phyloP scores from a whole-genome alignment of 1,284 basidiomycete species.

The Stygiomarasmius scandens region DNA sequence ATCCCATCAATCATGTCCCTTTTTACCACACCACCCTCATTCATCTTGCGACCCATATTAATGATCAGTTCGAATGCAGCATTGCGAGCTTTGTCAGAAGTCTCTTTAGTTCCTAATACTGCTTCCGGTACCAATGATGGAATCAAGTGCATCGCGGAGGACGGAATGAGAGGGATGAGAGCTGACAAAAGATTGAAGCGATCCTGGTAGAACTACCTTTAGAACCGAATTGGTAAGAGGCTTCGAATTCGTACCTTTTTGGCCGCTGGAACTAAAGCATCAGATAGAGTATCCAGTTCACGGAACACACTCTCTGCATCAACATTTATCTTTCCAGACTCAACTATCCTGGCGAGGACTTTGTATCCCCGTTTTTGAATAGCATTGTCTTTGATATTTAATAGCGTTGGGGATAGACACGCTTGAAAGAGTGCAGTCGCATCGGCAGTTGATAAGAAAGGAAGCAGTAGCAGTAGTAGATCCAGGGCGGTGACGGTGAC shows the following conservation, averaged over 20 bases:
- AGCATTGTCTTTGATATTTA: constrained; percentile 78
- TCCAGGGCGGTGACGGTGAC: constrained; percentile 86
- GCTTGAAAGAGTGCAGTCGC: constrained; percentile 66
- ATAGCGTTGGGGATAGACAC: constrained; percentile 60
- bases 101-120: constrained; percentile 97
- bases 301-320: constrained; percentile 65
- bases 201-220: constrained; percentile 58
- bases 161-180: constrained; percentile 75
- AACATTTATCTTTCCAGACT: constrained; percentile 57
- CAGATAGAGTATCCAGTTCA: constrained; percentile 64
- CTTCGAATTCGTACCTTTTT: constrained; percentile 67
- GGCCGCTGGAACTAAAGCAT: constrained; percentile 79
- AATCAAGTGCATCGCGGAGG: constrained; percentile 80
- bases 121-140: constrained; percentile 93
- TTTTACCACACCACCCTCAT: constrained; percentile 82
- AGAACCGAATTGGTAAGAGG: constrained; percentile 2
- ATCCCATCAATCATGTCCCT: constrained; percentile 79
- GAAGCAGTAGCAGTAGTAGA: constrained; percentile 85
- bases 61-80: constrained; percentile 93
- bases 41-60: constrained; percentile 93
- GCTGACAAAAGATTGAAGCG: constrained; percentile 78
- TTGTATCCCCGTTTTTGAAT: constrained; percentile 98
- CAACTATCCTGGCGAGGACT: constrained; percentile 75
- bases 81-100: constrained; percentile 89
- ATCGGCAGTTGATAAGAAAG: constrained; percentile 68